These are phyloP conservation scores for Hanseniaspora valbyensis DNA, from an alignment of 805 yeast species.

Conservation along the genomic window DNA sequence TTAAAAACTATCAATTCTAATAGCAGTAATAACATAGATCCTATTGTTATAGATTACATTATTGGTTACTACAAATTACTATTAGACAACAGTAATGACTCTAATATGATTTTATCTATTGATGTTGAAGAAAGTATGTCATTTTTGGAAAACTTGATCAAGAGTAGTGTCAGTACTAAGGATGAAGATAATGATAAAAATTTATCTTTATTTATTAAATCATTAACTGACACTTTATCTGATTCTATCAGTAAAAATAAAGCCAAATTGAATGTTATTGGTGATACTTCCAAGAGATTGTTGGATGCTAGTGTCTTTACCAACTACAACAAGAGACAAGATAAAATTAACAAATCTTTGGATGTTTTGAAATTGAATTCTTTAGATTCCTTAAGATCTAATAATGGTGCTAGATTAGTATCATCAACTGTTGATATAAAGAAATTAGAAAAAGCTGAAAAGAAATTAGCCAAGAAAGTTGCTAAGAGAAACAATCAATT, in stretches of 20 bases:
- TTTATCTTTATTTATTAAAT: conserved; percentile 29
- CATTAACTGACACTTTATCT: conserved; percentile 39
- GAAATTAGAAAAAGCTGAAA: conserved; percentile 93
- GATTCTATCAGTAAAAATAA: conserved; percentile 53
- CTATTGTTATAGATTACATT: conserved; percentile 77
- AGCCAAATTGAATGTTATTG: conserved; percentile 65
- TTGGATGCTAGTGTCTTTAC: conserved; percentile 65
- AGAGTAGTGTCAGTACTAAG: conserved; percentile 72
- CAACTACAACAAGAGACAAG: conserved; percentile 52
- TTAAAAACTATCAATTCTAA: conserved; percentile 1
- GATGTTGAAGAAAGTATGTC: conserved; percentile 56
- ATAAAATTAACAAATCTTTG: conserved; percentile 54
- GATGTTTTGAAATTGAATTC: conserved; percentile 55
- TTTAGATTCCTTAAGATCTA: conserved; percentile 57
- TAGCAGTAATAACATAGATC: conserved; percentile 45
- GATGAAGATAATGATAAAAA: conserved; percentile 35
- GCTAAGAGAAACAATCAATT: conserved; percentile 76
- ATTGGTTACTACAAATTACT: conserved; percentile 82
- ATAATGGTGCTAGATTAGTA: conserved; percentile 80
- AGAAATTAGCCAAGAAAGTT: conserved; percentile 92
- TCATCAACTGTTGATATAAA: conserved; percentile 92
- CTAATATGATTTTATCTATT: conserved; percentile 64
- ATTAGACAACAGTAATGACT: conserved; percentile 65
- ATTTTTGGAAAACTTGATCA: conserved; percentile 54
- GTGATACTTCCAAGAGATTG: conserved; percentile 80